Conservation (phyloP, 2,329 filamentous ascomycete genomes). For the Phaeosphaeria sp. region DNA sequence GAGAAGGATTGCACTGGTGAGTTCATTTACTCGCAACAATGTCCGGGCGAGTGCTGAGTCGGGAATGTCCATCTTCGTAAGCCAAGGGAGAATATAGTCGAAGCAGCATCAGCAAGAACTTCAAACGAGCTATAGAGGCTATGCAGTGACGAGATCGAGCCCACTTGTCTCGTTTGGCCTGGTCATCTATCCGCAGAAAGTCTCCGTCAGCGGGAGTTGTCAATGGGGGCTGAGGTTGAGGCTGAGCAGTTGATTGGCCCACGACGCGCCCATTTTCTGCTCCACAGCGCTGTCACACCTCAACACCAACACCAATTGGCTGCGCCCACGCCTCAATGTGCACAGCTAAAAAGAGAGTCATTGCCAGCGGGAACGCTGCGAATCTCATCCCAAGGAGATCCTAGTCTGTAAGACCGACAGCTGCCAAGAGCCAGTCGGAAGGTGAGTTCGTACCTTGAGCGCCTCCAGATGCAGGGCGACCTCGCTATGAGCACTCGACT, state of each 20-base stretch:
- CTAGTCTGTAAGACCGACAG: constrained; percentile 31
- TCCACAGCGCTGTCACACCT: constrained; percentile 35
- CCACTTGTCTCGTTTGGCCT: constrained; percentile 11
- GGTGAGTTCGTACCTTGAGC: constrained; percentile 13
- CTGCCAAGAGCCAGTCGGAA: constrained; percentile 36
- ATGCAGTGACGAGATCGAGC: constrained; percentile 6
- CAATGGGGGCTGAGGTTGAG: constrained; percentile 6
- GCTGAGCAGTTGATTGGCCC: constrained; percentile 31
- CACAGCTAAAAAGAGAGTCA: constrained; percentile 31
- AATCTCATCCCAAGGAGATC: constrained; percentile 33
- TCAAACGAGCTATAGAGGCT: constrained; percentile 21
- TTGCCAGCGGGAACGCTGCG: constrained; percentile 38
- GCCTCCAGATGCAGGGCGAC: constrained; percentile 26
- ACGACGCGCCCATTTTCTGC: constrained; percentile 39
- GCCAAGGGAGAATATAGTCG: background rate
- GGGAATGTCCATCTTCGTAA: background rate
- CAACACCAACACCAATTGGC: constrained; percentile 38
- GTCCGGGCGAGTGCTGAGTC: background rate
- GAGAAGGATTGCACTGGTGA: background rate
- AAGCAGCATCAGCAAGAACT: background rate
- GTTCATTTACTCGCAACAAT: background rate
- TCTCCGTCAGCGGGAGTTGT: constrained; percentile 4
- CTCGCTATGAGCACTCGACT: constrained; percentile 17
- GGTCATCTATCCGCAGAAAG: constrained; percentile 14
- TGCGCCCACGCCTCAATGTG: constrained; percentile 39